These are phyloP conservation scores for Melanopsichium pennsylvanicum DNA, from an alignment of 1,284 basidiomycete genomes.

Conservation along the genomic window DNA sequence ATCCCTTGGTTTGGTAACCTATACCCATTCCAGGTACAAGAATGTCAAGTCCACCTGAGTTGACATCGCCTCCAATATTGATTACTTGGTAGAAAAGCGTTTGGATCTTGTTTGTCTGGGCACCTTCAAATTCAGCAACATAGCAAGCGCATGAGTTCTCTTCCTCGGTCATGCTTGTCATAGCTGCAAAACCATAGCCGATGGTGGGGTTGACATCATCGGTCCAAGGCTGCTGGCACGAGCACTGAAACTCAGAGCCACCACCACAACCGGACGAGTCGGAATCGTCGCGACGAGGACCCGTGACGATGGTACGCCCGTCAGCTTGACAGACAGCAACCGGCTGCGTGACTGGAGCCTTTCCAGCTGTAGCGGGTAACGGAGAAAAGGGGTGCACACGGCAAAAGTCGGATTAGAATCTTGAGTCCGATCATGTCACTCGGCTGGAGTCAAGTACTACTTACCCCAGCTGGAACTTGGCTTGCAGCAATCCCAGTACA, in stretches of 20 bases:
- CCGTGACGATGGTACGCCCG: slow-evolving; percentile 34
- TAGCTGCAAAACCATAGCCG: slow-evolving; percentile 34
- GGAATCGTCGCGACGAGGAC: slow-evolving; percentile 13
- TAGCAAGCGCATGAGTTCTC: slow-evolving; percentile 29
- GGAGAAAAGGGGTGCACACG: neutral
- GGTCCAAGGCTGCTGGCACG: slow-evolving; percentile 41
- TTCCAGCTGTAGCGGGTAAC: neutral
- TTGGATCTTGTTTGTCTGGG: slow-evolving; percentile 23
- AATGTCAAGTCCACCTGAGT: slow-evolving; percentile 27
- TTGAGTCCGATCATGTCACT: too few relatives aligned
- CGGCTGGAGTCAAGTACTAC: too few relatives aligned
- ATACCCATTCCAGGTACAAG: slow-evolving; percentile 42
- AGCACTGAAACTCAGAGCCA: slow-evolving; percentile 32
- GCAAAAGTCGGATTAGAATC: too few relatives aligned
- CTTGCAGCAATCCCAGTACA: slow-evolving; percentile 44
- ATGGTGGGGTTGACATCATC: slow-evolving; percentile 17
- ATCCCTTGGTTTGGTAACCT: slow-evolving; percentile 20
- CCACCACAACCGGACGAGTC: slow-evolving; percentile 39
- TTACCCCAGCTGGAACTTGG: neutral
- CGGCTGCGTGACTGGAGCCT: slow-evolving; percentile 21
- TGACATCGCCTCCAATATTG: slow-evolving; percentile 30
- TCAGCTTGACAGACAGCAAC: slow-evolving; percentile 20
- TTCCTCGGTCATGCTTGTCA: slow-evolving; percentile 15
- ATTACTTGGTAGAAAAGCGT: slow-evolving; percentile 41
- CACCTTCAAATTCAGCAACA: slow-evolving; percentile 14